A percentile compares a stretch with the other conserved stretches of the same genome.
These are phyloP conservation scores for Delitschia confertaspora DNA, from an alignment of 495 filamentous ascomycete species.

Conservation along the genomic window DNA sequence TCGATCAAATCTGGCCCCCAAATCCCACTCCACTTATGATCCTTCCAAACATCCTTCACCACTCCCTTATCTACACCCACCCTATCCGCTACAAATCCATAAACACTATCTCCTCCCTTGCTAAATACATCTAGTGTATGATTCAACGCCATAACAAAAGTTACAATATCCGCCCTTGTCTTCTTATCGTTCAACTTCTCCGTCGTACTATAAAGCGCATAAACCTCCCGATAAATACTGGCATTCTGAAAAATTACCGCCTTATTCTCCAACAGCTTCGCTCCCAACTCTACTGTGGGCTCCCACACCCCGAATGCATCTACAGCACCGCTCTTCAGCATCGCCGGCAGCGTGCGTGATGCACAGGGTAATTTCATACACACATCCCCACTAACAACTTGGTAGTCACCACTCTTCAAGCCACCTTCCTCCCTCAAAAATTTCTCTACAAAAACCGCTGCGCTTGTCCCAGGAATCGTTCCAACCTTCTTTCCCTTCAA, in stretches of 20 bases:
- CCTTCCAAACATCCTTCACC: constrained; percentile 36
- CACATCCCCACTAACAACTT: constrained; percentile 30
- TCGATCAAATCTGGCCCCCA: constrained; percentile 34
- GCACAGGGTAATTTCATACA: constrained; percentile 38
- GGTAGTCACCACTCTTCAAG: constrained; percentile 31
- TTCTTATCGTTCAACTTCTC: constrained; percentile 34
- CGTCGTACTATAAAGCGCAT: constrained; percentile 36
- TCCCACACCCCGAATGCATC: constrained; percentile 43
- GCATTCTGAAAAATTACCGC: constrained; percentile 35
- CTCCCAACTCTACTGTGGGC: constrained; percentile 37
- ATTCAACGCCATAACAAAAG: constrained; percentile 35
- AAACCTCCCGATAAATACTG: constrained; percentile 40
- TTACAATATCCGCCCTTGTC: constrained; percentile 36
- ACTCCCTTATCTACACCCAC: constrained; percentile 32
- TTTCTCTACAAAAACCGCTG: constrained; percentile 37
- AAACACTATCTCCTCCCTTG: constrained; percentile 32
- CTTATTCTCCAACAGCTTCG: constrained; percentile 30
- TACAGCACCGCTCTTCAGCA: constrained; percentile 31
- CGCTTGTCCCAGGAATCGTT: constrained; percentile 34
- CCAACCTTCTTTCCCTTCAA: constrained; percentile 41
- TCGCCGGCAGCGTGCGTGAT: constrained; percentile 32
- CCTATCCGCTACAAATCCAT: constrained; percentile 26
- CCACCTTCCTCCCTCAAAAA: constrained; percentile 34
- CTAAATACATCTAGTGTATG: constrained; percentile 34
- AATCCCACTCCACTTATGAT: constrained; percentile 36